These are phyloP conservation scores for Alternaria viburni DNA, from an alignment of 2,329 filamentous ascomycete species.

Conservation along the genomic window DNA sequence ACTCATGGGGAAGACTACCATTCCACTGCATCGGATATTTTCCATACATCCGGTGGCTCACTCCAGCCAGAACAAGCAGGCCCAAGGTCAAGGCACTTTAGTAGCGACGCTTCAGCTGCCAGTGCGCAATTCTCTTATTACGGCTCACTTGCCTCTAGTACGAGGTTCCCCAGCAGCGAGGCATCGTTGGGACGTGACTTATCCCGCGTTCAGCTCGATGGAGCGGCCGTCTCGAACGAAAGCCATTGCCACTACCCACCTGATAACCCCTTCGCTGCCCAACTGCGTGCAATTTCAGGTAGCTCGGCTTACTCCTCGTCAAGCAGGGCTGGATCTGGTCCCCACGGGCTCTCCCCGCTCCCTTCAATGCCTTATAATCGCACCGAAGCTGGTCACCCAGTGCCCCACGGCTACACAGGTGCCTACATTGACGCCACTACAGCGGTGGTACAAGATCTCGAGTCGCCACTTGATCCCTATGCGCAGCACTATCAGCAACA, in stretches of 20 bases:
- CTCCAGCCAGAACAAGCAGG: background rate
- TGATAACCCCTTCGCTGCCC: background rate
- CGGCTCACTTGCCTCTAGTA: constrained; percentile 32
- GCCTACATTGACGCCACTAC: constrained; percentile 21
- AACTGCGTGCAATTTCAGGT: background rate
- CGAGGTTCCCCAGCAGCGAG: constrained; percentile 32
- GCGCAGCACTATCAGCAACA: constrained; percentile 22
- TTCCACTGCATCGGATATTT: background rate
- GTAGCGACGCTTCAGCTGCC: constrained; percentile 35
- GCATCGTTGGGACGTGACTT: constrained; percentile 17
- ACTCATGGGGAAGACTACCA: background rate
- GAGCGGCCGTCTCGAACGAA: constrained; percentile 19
- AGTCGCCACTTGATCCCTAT: constrained; percentile 37
- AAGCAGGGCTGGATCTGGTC: background rate
- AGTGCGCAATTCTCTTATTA: constrained; percentile 43
- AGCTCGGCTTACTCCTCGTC: constrained; percentile 16
- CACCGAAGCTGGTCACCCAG: constrained; percentile 6
- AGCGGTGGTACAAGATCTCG: constrained; percentile 25
- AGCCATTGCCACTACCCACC: background rate
- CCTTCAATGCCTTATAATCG: constrained; percentile 34
- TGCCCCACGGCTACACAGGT: background rate
- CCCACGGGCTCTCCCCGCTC: constrained; percentile 17
- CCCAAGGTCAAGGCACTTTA: constrained; percentile 12
- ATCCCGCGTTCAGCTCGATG: constrained; percentile 30
- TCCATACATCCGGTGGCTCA: background rate